Conservation (phyloP, 2,329 filamentous ascomycete species). For the Sclerotiophoma versabilis region DNA sequence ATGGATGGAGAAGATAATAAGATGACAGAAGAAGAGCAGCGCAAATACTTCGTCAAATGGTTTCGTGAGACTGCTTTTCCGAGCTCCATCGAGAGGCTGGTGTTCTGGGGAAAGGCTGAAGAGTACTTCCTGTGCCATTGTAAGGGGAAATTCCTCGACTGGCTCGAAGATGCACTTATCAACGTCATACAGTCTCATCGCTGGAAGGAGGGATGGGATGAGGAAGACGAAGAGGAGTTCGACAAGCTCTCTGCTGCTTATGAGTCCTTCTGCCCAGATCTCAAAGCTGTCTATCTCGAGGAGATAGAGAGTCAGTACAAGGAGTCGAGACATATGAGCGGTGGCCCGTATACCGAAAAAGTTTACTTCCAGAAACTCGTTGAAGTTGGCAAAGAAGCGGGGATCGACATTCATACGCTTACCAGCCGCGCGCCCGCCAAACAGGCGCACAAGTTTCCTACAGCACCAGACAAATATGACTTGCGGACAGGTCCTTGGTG, state of each 20-base stretch:
- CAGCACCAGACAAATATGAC: conserved; percentile 16
- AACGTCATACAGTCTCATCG: conserved; percentile 3
- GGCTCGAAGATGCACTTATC: conserved; percentile 10
- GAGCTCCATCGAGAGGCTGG: not conserved
- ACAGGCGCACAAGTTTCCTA: conserved; percentile 2
- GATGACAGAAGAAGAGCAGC: not conserved
- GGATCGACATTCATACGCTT: conserved; percentile 19
- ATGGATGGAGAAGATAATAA: not conserved
- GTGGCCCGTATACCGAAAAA: not conserved
- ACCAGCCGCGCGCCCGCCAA: conserved; percentile 4
- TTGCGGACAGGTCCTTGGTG: conserved; percentile 13
- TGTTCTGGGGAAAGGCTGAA: conserved; percentile 3
- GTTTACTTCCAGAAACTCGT: conserved; percentile 15
- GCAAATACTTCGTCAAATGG: conserved; percentile 2
- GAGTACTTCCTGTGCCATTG: not conserved
- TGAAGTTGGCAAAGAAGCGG: conserved; percentile 3
- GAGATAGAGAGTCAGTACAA: not conserved
- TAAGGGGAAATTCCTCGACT: not conserved
- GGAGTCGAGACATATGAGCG: too few relatives aligned
- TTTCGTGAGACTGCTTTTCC: conserved; percentile 7
- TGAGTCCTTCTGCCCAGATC: not conserved
- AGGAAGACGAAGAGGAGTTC: not conserved
- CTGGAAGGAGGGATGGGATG: not conserved
- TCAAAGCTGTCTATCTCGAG: conserved; percentile 12
- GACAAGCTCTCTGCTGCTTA: not conserved